Conservation (phyloP, 108 stramenopile genomes). For the Nitzschia sp. region DNA sequence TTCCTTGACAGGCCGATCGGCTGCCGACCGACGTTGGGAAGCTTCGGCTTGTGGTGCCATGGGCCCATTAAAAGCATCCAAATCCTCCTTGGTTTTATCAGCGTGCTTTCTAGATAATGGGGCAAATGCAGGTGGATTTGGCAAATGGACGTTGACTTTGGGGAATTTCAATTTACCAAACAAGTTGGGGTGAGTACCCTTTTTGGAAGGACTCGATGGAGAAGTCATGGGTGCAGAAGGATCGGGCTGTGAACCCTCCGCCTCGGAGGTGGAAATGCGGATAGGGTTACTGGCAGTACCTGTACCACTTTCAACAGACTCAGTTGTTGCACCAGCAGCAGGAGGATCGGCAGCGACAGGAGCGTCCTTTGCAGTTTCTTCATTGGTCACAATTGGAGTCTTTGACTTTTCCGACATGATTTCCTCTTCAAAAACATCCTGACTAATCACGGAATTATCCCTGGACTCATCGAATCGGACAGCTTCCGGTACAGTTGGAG, state of each 20-base stretch:
- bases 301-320: too few species aligned
- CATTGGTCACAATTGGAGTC: background rate
- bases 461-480: background rate
- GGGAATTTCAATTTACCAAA: slow-evolving; percentile 24
- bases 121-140: slow-evolving; percentile 8
- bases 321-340: background rate
- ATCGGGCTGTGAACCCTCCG: background rate
- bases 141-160: slow-evolving; percentile 11
- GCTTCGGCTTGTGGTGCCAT: slow-evolving; percentile 24
- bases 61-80: background rate
- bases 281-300: background rate
- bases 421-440: background rate
- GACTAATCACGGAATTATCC: background rate
- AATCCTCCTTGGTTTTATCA: slow-evolving; percentile 10
- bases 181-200: background rate
- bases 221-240: background rate
- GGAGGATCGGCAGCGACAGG: background rate
- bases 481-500: background rate
- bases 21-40: slow-evolving; percentile 15
- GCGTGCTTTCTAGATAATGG: slow-evolving; percentile 21
- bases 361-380: background rate
- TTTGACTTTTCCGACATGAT: background rate
- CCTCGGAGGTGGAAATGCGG: background rate
- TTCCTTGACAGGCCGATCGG: background rate
- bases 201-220: slow-evolving; percentile 8